A percentile compares a stretch with the other conserved stretches of the same genome.
These are phyloP conservation scores for Backusella tuberculispora DNA, from an alignment of 192 early-diverging fungal genomes.

Conservation along the genomic window DNA sequence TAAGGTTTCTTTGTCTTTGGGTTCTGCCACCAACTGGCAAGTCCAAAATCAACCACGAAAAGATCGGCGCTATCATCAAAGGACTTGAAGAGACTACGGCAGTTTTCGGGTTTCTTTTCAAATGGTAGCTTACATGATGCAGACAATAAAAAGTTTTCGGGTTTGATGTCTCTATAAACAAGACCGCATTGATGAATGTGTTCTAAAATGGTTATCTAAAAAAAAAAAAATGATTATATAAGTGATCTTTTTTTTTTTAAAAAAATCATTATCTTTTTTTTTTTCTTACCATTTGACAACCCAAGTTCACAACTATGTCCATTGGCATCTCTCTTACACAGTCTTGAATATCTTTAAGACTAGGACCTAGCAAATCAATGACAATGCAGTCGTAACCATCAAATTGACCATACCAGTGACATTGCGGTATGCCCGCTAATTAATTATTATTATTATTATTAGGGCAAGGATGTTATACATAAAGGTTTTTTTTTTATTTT, in stretches of 20 bases:
- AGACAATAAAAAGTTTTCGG: slow-evolving; percentile 76
- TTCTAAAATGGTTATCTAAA: slow-evolving; percentile 32
- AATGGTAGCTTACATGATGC: neutral
- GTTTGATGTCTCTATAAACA: slow-evolving; percentile 78
- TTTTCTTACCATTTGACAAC: slow-evolving; percentile 52
- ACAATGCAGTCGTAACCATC: slow-evolving; percentile 53
- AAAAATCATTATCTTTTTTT: neutral
- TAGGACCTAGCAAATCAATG: slow-evolving; percentile 60
- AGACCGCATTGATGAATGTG: slow-evolving; percentile 44
- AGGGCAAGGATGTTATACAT: too few relatives aligned
- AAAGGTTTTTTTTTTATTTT: too few relatives aligned
- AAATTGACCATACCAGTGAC: slow-evolving; percentile 61
- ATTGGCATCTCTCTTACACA: slow-evolving; percentile 47
- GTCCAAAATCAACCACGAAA: slow-evolving; percentile 56
- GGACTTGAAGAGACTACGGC: neutral
- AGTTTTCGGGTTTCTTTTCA: neutral
- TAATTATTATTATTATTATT: neutral
- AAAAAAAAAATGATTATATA: too few relatives aligned
- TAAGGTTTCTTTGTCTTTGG: slow-evolving; percentile 47
- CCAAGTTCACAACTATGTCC: slow-evolving; percentile 52
- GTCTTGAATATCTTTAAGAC: slow-evolving; percentile 49
- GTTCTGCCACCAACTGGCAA: slow-evolving; percentile 51
- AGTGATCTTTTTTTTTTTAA: too few relatives aligned
- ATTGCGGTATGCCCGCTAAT: slow-evolving; percentile 51
- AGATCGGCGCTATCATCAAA: neutral